These are phyloP conservation scores for Conringia planisiliqua DNA, from an alignment of 345 rosid genomes.

Conservation along the genomic window DNA sequence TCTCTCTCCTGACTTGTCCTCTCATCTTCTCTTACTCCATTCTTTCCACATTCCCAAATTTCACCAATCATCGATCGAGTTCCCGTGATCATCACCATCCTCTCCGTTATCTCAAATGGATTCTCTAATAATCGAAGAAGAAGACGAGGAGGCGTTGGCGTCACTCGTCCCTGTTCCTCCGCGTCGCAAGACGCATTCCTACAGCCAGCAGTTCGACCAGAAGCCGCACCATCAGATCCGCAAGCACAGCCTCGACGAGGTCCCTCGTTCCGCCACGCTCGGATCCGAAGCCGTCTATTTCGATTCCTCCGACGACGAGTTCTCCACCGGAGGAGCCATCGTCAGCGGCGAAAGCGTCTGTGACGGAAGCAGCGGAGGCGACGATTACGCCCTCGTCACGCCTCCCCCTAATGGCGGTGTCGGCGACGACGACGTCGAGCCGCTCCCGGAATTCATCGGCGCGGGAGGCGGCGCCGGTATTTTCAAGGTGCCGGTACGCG, in stretches of 20 bases:
- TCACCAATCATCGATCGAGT: neutral
- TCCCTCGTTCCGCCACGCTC: constrained; percentile 22
- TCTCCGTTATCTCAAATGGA: constrained; percentile 23
- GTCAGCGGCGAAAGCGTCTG: neutral
- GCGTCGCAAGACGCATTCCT: constrained; percentile 46
- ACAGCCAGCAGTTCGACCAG: constrained; percentile 52
- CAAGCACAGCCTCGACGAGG: constrained; percentile 62
- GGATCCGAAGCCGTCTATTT: constrained; percentile 34
- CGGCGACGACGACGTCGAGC: constrained; percentile 28
- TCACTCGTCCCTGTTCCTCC: constrained; percentile 38
- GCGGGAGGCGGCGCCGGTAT: constrained; percentile 50
- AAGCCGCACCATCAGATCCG: constrained; percentile 41
- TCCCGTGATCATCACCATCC: neutral
- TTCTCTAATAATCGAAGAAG: constrained; percentile 43
- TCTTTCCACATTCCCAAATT: neutral
- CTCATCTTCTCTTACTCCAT: neutral
- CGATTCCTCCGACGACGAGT: constrained; percentile 51
- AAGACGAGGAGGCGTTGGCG: constrained; percentile 50
- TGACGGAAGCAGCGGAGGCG: neutral
- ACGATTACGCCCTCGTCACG: constrained; percentile 31
- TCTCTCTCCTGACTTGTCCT: constrained; percentile 13
- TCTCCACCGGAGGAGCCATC: constrained; percentile 28
- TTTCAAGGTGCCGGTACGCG: constrained; percentile 57
- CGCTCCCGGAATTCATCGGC: constrained; percentile 58
- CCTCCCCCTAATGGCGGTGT: constrained; percentile 18